Conservation (phyloP, 345 rosid species). For the Aquilaria sinensis region DNA sequence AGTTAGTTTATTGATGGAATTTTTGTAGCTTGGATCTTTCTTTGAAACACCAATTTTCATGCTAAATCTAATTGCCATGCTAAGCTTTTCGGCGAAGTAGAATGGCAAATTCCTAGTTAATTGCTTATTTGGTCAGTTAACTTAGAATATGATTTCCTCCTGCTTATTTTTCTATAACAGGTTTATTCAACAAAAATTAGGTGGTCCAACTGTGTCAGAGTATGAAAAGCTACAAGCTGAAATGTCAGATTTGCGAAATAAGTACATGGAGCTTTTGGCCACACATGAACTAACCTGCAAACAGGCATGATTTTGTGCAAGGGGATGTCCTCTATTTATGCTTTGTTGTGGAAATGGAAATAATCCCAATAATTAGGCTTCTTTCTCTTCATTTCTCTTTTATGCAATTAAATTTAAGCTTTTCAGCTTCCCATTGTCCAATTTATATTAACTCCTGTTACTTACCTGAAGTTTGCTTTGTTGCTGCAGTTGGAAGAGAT, state of each 20-base stretch:
- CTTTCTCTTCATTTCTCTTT: background rate
- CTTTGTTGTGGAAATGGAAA: background rate
- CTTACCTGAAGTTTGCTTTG: background rate
- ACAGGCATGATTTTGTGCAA: slow-evolving; percentile 38
- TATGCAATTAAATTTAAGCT: background rate
- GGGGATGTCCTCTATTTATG: background rate
- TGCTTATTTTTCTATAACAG: slow-evolving; percentile 24
- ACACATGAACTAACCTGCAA: slow-evolving; percentile 61
- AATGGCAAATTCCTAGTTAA: too few species aligned
- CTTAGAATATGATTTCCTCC: too few species aligned
- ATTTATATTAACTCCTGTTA: background rate
- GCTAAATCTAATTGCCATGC: too few species aligned
- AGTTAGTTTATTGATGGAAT: too few species aligned
- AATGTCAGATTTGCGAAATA: slow-evolving; percentile 54
- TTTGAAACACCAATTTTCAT: too few species aligned
- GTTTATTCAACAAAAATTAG: slow-evolving; percentile 80
- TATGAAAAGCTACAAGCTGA: slow-evolving; percentile 86
- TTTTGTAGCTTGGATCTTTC: too few species aligned
- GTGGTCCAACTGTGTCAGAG: slow-evolving; percentile 67
- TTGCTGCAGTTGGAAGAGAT: slow-evolving; percentile 47
- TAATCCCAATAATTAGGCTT: background rate
- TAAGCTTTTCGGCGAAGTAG: too few species aligned
- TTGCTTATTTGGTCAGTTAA: too few species aligned
- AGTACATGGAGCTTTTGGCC: slow-evolving; percentile 63
- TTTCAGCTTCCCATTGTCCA: background rate